Conservation (phyloP, 73 alveolate genomes). For the Strombidium stylifer region DNA sequence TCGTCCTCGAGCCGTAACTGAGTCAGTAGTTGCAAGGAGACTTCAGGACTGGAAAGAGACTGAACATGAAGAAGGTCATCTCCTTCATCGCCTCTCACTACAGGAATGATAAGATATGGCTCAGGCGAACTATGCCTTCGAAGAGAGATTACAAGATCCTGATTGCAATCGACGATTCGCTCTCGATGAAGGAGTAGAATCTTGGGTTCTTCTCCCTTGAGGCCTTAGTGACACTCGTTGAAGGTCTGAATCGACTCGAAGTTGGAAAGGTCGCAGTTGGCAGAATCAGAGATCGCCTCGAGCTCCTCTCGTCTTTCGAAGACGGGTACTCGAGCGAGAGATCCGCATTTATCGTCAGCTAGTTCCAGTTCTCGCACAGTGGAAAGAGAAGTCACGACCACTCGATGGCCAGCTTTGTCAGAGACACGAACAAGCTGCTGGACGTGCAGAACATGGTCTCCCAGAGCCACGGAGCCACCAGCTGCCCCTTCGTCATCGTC, state of each 20-base stretch:
- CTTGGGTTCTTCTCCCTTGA: constrained; percentile 89
- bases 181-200: constrained; percentile 88
- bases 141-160: constrained; percentile 96
- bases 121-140: constrained; percentile 97
- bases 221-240: constrained; percentile 81
- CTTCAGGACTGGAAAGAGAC: constrained; percentile 98
- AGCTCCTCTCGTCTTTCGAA: constrained; percentile 82
- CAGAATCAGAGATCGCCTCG: constrained; percentile 86
- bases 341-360: constrained; percentile 70
- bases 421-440: constrained; percentile 59
- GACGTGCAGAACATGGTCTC: constrained; percentile 65
- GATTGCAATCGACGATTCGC: constrained; percentile 95
- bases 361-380: constrained; percentile 41
- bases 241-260: constrained; percentile 90
- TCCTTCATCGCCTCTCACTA: constrained; percentile 98
- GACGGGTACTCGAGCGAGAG: constrained; percentile 73
- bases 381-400: constrained; percentile 68
- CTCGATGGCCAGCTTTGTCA: constrained; percentile 85
- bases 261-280: constrained; percentile 94
- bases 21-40: constrained; percentile 94
- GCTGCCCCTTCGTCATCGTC: constrained; percentile 88
- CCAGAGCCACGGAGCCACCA: constrained; percentile 60
- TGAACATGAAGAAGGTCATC: constrained; percentile 98
- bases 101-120: constrained; percentile 99
- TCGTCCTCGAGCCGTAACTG: constrained; percentile 89